Base-by-base conservation (phyloP, 176 grass and related monocot species). In the Puccinellia tenuiflora region DNA sequence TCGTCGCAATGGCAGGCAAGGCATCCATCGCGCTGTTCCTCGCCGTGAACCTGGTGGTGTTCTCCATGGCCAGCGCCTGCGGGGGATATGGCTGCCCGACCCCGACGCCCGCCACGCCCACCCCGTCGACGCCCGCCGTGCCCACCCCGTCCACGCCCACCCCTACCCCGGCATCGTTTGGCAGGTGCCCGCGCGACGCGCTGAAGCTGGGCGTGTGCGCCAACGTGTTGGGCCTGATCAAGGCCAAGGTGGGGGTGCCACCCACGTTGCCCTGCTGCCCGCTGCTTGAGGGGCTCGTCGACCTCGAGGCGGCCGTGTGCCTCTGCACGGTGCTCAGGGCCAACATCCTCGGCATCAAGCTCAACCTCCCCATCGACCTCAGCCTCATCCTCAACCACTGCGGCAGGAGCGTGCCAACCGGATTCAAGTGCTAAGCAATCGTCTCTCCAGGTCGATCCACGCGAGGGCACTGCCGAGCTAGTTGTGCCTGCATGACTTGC, bases 301-400 rank as follows among this genome's bases (percentile, higher is more conserved):
- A 97, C 79, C 56, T 90, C 0, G 95, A 97, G 86, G 92, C 90
- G 9, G 95, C 95, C 1, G 75, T 91, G 9, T 97, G 95, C 87
- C 85, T 97, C 61, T 97, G 95, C 86, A 97, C 95, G 39, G 91
- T 85, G 20, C 77, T 97, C 86, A 94, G 75, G 72, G 90, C 78
- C 67, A 54, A 81, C 6, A 8, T 92, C 80, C 86, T 92, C 3
- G 87, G 79, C 68, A 42, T 86, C 79, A 33, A 55, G 0, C 86
- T 92, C 26, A 89, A 84, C 68, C 78, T 92, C 38, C 86, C 90
- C 34, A 3, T 92, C 80, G 70, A 88, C 43, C 90, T 92, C 83
- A 92, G 90, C 76, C 54, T 92, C 68, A 65, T 92, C 80, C 55
- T 92, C 75, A 92, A 92, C 90, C 9, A 83, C 90, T 92, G 90